Evolutionary conservation across 345 rosid genomes (phyloP), one percentile per base, ranked within the genome.

Genomic region (Kernera saxatilis): DNA sequence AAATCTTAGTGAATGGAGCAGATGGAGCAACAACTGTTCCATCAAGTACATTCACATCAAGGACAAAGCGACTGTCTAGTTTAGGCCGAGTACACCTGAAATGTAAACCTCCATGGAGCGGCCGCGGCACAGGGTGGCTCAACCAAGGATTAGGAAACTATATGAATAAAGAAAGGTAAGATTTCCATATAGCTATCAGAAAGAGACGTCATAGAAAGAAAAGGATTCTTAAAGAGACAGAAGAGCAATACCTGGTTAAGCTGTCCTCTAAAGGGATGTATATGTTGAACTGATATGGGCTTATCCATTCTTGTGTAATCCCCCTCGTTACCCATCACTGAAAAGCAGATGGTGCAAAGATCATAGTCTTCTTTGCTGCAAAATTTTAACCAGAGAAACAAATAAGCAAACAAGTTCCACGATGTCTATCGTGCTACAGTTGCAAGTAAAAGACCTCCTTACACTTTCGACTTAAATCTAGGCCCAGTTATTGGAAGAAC

Each of bases 381-480:
- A 6, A 32, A 26, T 3, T 36, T 43, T 39, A 37, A 26, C 54
- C 41, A 46, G 17, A 32, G 19, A 26, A 41, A 50, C 35, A 35
- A 65, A 32, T 32, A 56, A 49, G 36, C 1, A 51, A 54, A 63
- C 14, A 46, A 45, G 5, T 37, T 52, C 22, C 8, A 35, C 46
- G 21, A 70, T 29, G 50, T 30, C 30, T 45, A 5, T 3, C 35
- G 33, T 26, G 18, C 49, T 18, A 62, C 15, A 57, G 3, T 23
- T 39, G 41, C 59, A 21, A 61, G 25, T 33, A 21, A 3, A 48
- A 39, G 22, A 52, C 1, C 11, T 41, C 53, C 97, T 86, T 90
- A 95, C 99, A 90, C 89, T 83, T 80, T 90, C 5, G 99, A 95
- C 79, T 87, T 92, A 77, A 82, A 90, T 8, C 99, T 85, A 66